Evolutionary conservation across 2,329 filamentous ascomycete species (phyloP).

Genomic region (Hirsutella rhossiliensis): DNA sequence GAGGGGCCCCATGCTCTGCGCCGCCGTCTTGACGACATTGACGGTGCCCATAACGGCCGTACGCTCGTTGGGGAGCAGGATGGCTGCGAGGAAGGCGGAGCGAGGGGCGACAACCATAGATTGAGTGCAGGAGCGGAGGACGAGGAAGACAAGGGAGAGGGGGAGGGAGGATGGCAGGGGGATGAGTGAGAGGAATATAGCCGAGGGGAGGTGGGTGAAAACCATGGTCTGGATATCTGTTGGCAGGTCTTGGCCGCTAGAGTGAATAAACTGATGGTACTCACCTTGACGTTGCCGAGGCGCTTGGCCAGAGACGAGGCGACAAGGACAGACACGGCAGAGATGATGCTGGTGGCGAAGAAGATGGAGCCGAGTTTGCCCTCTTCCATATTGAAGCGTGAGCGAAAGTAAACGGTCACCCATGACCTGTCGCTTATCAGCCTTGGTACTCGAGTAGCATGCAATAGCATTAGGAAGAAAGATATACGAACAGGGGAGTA

Average conservation of each 20-base stretch:
- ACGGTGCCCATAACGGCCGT: constrained; percentile 61
- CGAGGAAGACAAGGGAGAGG: constrained; percentile 45
- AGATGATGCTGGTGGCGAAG: constrained; percentile 38
- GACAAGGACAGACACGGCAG: constrained; percentile 37
- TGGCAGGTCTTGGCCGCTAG: neutral
- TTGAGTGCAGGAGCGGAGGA: constrained; percentile 48
- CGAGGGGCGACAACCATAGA: constrained; percentile 63
- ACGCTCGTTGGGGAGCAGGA: constrained; percentile 51
- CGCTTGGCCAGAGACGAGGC: constrained; percentile 42
- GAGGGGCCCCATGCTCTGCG: constrained; percentile 48
- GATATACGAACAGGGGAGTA: constrained; percentile 40
- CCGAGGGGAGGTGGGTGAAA: constrained; percentile 59
- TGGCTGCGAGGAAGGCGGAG: constrained; percentile 55
- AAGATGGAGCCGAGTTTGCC: constrained; percentile 42
- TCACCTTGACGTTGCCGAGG: constrained; percentile 51
- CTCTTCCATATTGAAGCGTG: constrained; percentile 33
- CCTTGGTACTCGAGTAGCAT: constrained; percentile 15
- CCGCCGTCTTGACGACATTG: constrained; percentile 56
- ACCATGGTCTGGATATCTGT: constrained; percentile 50
- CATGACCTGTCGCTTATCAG: constrained; percentile 44
- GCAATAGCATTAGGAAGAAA: constrained; percentile 11
- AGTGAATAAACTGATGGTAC: constrained; percentile 10
- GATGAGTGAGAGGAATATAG: constrained; percentile 52
- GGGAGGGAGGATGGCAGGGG: constrained; percentile 40
- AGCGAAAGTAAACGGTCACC: constrained; percentile 45